phyloP scores from a whole-genome alignment of 495 filamentous ascomycete genomes.

The Xylaria longipes region DNA sequence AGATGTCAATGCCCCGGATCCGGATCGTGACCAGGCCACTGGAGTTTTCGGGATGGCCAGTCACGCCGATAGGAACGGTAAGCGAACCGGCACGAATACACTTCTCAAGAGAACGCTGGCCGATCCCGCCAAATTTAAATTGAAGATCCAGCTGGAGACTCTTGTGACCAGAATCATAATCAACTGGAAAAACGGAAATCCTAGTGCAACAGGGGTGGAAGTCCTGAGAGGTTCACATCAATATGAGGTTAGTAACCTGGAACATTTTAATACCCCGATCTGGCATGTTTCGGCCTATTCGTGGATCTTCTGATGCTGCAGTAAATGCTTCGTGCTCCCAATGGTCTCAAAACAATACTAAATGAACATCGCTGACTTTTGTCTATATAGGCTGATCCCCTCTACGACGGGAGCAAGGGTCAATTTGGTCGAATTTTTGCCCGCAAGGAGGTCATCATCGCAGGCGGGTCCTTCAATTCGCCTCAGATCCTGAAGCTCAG shows the following conservation, averaged over 20 bases:
- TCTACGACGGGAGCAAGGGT: conserved; percentile 42
- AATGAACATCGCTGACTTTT: background rate
- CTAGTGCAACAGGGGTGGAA: conserved; percentile 54
- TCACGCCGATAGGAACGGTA: conserved; percentile 48
- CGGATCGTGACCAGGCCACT: conserved; percentile 45
- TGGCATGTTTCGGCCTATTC: background rate
- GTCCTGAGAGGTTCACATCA: conserved; percentile 48
- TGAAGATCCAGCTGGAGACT: conserved; percentile 54
- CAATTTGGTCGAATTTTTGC: conserved; percentile 43
- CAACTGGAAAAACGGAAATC: conserved; percentile 32
- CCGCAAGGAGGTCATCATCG: conserved; percentile 61
- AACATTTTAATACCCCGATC: background rate
- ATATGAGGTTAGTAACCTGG: conserved; percentile 36
- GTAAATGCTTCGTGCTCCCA: background rate
- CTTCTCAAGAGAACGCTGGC: conserved; percentile 53
- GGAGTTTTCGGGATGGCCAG: conserved; percentile 54
- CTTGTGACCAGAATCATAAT: conserved; percentile 57
- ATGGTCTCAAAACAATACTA: no score
- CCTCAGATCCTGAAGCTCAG: conserved; percentile 64
- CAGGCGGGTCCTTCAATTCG: conserved; percentile 61
- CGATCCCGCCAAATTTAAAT: conserved; percentile 50
- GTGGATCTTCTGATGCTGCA: background rate
- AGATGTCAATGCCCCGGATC: conserved; percentile 49
- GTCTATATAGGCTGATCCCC: conserved; percentile 45
- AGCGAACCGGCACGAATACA: conserved; percentile 51